Evolutionary conservation across 345 rosid genomes (phyloP).

Genomic region (Camelina neglecta): DNA sequence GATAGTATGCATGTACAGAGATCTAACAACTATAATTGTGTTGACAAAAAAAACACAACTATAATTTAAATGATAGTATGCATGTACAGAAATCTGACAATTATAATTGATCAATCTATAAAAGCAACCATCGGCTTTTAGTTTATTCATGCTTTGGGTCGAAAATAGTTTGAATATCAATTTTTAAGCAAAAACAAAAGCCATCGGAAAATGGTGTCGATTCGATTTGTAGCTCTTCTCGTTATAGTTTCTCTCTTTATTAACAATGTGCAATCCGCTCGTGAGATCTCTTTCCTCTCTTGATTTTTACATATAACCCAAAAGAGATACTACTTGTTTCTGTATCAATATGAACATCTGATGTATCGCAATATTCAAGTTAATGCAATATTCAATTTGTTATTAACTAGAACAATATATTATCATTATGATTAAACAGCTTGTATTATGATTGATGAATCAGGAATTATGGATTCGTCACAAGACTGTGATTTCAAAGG

Average conservation of each 20-base stretch:
- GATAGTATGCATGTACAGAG: no score
- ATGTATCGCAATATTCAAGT: neutral
- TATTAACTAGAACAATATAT: neutral
- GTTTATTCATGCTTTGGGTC: neutral
- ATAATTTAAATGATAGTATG: no score
- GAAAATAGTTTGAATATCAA: neutral
- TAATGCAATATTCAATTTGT: neutral
- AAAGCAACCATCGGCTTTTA: neutral
- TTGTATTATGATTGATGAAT: neutral
- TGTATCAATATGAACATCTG: no score
- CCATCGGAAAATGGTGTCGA: neutral
- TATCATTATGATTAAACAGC: neutral
- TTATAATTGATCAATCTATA: no score
- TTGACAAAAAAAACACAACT: no score
- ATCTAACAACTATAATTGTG: no score
- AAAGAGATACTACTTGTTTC: no score
- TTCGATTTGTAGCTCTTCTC: neutral
- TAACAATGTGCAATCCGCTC: slow-evolving; percentile 19
- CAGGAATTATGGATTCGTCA: neutral
- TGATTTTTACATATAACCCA: no score
- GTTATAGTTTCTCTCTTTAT: slow-evolving; percentile 16
- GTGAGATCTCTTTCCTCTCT: neutral
- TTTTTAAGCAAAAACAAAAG: neutral
- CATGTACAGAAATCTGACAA: no score
- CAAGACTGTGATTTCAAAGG: neutral